Percentiles rank a stretch among this genome's conserved stretches.
These are phyloP conservation scores for Cercospora canescens DNA, from an alignment of 2,329 filamentous ascomycete species.

Conservation along the genomic window DNA sequence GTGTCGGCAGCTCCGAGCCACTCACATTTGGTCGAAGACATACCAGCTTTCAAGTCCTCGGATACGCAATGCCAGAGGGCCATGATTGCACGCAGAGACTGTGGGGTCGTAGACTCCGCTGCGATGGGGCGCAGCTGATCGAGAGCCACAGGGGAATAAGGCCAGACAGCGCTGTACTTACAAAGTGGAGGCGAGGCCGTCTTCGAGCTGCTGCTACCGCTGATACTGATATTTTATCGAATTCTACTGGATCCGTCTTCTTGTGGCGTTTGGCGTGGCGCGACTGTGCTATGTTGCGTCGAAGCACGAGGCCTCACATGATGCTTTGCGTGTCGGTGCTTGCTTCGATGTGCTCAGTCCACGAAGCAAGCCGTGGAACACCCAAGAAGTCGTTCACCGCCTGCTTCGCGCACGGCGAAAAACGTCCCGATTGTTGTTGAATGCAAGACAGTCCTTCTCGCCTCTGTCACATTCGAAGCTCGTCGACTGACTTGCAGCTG, in stretches of 20 bases:
- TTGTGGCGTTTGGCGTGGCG: not conserved
- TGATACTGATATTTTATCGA: no score
- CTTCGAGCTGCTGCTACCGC: no score
- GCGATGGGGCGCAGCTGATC: not conserved
- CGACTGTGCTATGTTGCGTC: not conserved
- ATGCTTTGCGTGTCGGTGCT: not conserved
- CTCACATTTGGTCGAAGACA: not conserved
- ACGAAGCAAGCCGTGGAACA: not conserved
- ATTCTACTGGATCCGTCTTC: not conserved
- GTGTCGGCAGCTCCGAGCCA: not conserved
- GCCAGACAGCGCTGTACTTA: not conserved
- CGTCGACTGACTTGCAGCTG: not conserved
- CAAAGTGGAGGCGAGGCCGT: no score
- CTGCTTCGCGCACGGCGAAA: not conserved
- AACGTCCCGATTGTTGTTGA: not conserved
- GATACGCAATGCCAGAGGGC: not conserved
- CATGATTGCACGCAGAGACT: not conserved
- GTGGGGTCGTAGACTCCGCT: not conserved
- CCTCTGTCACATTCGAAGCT: not conserved
- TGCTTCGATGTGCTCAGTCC: not conserved
- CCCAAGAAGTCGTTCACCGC: not conserved
- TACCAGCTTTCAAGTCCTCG: not conserved
- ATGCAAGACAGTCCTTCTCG: not conserved
- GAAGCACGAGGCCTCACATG: not conserved
- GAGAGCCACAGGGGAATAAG: not conserved